A percentile compares a stretch with the other conserved stretches of the same genome.
Evolutionary conservation across 768 basidiomycete genomes (phyloP).

Genomic region (Tylopilus rubrobrunneus): DNA sequence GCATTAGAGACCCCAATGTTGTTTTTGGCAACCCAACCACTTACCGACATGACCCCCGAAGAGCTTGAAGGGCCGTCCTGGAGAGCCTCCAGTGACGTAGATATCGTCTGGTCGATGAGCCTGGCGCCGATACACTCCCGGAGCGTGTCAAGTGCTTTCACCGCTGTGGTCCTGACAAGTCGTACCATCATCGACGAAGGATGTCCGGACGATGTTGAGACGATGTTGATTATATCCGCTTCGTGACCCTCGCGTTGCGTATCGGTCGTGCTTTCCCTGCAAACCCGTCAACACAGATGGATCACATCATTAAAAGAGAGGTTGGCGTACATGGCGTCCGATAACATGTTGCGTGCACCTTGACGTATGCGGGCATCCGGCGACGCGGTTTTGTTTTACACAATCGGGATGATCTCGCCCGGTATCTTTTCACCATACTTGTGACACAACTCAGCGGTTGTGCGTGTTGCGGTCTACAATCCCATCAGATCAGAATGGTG

Average conservation of each 20-base stretch:
- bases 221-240: slow-evolving; percentile 81
- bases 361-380: slow-evolving; percentile 63
- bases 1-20: fast-evolving
- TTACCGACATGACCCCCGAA: slow-evolving; percentile 88
- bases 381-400: slow-evolving; percentile 64
- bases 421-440: slow-evolving; percentile 94
- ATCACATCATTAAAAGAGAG: not conserved
- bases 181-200: slow-evolving; percentile 85
- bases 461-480: slow-evolving; percentile 72
- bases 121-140: slow-evolving; percentile 88
- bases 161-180: slow-evolving; percentile 84
- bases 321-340: slow-evolving; percentile 69
- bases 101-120: slow-evolving; percentile 95
- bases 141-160: slow-evolving; percentile 84
- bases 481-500: too few species aligned
- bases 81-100: slow-evolving; percentile 92
- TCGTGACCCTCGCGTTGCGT: slow-evolving; percentile 84
- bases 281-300: slow-evolving; percentile 2
- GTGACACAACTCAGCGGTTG: slow-evolving; percentile 83
- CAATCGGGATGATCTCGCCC: slow-evolving; percentile 75
- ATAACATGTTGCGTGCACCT: slow-evolving; percentile 84
- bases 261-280: slow-evolving; percentile 80
- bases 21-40: slow-evolving; percentile 17
- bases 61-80: slow-evolving; percentile 91
- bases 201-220: slow-evolving; percentile 77